A percentile compares a stretch with the other conserved stretches of the same genome.
These are phyloP conservation scores for Zalaria sp. DNA, from an alignment of 2,329 filamentous ascomycete genomes.

Conservation along the genomic window DNA sequence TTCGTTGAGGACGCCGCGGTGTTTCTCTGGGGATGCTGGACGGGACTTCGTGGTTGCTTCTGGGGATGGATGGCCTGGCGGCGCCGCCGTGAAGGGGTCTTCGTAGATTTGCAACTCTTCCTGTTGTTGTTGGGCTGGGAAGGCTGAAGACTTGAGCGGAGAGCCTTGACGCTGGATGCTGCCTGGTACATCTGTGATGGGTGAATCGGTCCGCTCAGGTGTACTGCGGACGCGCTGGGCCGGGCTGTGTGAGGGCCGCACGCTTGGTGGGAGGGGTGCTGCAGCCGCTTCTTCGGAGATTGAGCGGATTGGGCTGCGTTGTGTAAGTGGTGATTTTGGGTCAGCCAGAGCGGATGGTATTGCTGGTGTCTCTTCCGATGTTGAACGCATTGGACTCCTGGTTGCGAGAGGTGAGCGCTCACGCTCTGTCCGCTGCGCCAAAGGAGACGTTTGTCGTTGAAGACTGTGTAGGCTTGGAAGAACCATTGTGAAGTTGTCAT, in stretches of 20 bases:
- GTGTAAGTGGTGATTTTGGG: neutral
- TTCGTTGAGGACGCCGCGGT: slow-evolving; percentile 32
- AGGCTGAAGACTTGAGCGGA: slow-evolving; percentile 13
- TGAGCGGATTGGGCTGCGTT: slow-evolving; percentile 15
- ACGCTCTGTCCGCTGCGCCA: slow-evolving; percentile 5
- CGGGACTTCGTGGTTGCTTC: slow-evolving; percentile 13
- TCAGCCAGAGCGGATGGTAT: too few species aligned
- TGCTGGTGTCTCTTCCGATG: too few species aligned
- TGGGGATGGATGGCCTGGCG: slow-evolving; percentile 8
- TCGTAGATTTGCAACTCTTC: slow-evolving; percentile 39
- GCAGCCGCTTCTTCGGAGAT: slow-evolving; percentile 17
- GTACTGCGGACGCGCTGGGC: neutral
- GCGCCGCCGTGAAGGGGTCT: slow-evolving; percentile 32
- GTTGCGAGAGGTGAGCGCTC: too few species aligned
- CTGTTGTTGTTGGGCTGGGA: slow-evolving; percentile 19
- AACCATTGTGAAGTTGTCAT: slow-evolving; percentile 38
- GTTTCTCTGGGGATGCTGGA: slow-evolving; percentile 16
- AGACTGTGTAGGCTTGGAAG: slow-evolving; percentile 24
- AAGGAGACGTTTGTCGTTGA: slow-evolving; percentile 13
- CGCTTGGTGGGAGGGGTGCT: neutral
- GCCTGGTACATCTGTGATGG: slow-evolving; percentile 3
- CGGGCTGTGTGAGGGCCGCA: slow-evolving; percentile 2
- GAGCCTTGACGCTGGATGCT: slow-evolving; percentile 8
- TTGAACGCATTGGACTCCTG: too few species aligned
- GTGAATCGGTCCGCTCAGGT: slow-evolving; percentile 1